These are phyloP conservation scores for Ceratonia siliqua DNA, from an alignment of 306 rosid genomes.

Conservation along the genomic window DNA sequence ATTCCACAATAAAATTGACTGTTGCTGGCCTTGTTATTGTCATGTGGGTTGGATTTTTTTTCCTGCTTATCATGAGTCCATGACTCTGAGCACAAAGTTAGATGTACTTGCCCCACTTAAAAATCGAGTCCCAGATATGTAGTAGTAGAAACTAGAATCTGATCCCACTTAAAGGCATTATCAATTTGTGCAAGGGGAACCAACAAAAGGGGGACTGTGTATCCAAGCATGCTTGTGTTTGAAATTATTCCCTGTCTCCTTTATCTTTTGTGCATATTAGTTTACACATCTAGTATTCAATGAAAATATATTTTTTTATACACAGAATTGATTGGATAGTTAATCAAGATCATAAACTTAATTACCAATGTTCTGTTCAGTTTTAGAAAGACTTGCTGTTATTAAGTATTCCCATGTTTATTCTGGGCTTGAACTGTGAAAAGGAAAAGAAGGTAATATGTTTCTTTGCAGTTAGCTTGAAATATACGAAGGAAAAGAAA, in stretches of 20 bases:
- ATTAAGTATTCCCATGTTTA: constrained; percentile 39
- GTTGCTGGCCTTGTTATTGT: too few species aligned
- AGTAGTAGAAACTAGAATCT: neutral
- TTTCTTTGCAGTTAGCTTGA: constrained; percentile 51
- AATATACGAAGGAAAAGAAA: constrained; percentile 34
- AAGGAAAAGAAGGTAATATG: constrained; percentile 24
- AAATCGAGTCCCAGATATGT: neutral
- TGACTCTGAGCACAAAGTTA: neutral
- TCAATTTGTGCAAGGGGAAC: neutral
- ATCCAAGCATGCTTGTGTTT: neutral
- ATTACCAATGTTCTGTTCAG: constrained; percentile 65
- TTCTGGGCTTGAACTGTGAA: constrained; percentile 34
- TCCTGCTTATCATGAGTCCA: neutral
- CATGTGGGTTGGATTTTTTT: neutral
- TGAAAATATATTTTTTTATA: neutral
- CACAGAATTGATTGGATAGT: constrained; percentile 91
- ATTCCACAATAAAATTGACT: neutral
- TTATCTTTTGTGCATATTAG: neutral
- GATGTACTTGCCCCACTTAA: neutral
- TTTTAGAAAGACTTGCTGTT: constrained; percentile 62
- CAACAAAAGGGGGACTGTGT: neutral
- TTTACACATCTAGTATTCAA: neutral
- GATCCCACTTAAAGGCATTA: neutral
- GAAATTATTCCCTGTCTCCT: neutral
- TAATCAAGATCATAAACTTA: constrained; percentile 64